Conservation (phyloP, 148 eudicot genomes). For the Heliamphora exappendiculata region DNA sequence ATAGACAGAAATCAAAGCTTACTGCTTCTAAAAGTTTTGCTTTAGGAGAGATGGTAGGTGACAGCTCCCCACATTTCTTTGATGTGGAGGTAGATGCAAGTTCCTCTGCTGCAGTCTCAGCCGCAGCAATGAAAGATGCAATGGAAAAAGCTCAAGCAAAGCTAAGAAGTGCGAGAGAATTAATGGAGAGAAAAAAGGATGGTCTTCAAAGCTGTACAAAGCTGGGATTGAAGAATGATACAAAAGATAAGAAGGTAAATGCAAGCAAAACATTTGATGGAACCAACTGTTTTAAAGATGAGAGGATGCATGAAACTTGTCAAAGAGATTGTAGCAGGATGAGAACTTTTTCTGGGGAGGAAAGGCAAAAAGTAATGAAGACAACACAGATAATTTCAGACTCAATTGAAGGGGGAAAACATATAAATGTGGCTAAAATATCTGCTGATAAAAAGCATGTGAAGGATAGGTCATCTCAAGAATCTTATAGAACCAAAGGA, state of each 20-base stretch:
- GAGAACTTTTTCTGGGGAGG: constrained; percentile 22
- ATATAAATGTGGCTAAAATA: constrained; percentile 14
- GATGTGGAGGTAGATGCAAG: constrained; percentile 67
- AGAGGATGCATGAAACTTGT: constrained; percentile 21
- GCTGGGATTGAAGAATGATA: constrained; percentile 25
- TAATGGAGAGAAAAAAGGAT: constrained; percentile 46
- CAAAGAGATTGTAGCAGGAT: constrained; percentile 21
- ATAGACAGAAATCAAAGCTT: constrained; percentile 24
- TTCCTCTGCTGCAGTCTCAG: constrained; percentile 37
- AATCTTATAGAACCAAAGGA: constrained; percentile 30
- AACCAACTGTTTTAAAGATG: constrained; percentile 21
- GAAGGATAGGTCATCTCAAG: constrained; percentile 25
- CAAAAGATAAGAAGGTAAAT: constrained; percentile 18
- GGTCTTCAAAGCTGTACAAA: constrained; percentile 24
- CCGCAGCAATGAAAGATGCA: constrained; percentile 63
- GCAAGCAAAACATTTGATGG: constrained; percentile 11
- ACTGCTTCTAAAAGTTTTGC: constrained; percentile 39
- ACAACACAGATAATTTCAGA: constrained; percentile 22
- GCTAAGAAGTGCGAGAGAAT: constrained; percentile 51
- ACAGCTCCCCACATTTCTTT: constrained; percentile 45
- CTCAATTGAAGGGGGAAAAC: constrained; percentile 18
- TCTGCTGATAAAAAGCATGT: constrained; percentile 22
- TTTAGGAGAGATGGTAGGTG: constrained; percentile 32
- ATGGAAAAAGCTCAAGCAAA: constrained; percentile 63
- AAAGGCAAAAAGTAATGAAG: constrained; percentile 21